Evolutionary conservation across 164 flowering plant genomes (phyloP), one percentile per base, ranked within the genome.

Genomic region (Magnolia officinalis): DNA sequence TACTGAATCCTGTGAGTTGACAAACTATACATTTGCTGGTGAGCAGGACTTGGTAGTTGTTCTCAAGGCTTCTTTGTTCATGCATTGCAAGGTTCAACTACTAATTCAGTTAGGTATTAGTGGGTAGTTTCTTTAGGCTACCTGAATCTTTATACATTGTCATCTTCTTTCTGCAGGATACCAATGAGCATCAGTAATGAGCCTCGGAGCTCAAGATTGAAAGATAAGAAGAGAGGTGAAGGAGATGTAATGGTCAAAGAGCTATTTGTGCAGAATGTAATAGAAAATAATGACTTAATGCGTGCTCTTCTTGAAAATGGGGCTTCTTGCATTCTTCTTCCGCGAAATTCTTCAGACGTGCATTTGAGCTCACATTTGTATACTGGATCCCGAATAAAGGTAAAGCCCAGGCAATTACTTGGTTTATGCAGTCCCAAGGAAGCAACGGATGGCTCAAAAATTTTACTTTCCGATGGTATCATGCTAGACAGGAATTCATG

Each of bases 161-260:
- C 61, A 0, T 55, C 50, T 72, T 79, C 76, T 66, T 73, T 77
- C 52, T 78, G 78, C 88, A 93, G 98, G 76, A 78, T 82, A 45
- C 90, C 94, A 31, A 81, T 61, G 78, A 83, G 80, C 72, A 74
- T 83, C 68, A 72, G 65, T 67, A 50, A 82, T 73, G 97, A 87
- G 76, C 98, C 97, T 63, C 88, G 97, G 50, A 96, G 99, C 87
- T 96, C 97, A 58, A 82, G 99, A 49, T 78, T 94, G 50, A 94
- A 93, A 84, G 90, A 92, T 79, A 94, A 86, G 86, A 91, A 84
- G 82, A 91, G 85, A 80, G 88, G 92, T 68, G 99, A 91, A 86
- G 99, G 98, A 61, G 97, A 96, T 75, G 79, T 79, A 4, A 76
- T 93, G 83, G 85, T 94, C 66, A 96, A 92, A 85, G 91, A 94